Base-by-base conservation (phyloP, 139 green algal genomes). In the Penium margaritaceum region DNA sequence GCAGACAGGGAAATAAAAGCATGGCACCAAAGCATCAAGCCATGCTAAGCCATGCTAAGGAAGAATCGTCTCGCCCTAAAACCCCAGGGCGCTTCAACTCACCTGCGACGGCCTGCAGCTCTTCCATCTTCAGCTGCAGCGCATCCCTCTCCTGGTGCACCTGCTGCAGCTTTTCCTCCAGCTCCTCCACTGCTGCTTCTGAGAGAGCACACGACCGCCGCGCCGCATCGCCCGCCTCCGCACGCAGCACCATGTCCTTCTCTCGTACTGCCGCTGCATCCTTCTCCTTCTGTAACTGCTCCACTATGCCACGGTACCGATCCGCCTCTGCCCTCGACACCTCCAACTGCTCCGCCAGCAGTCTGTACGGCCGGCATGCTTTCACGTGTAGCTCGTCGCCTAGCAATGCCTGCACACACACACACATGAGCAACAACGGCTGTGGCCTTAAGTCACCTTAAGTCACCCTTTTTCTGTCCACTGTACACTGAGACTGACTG, bases 201-300 rank as follows among this genome's bases (percentile, higher is more conserved):
- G 68, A 27, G 36, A 76, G 60, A n/a, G 75, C 57, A n/a, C n/a
- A n/a, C n/a, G n/a, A n/a, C n/a, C n/a, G n/a, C n/a, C n/a, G n/a
- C n/a, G n/a, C n/a, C n/a, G n/a, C n/a, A n/a, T n/a, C n/a, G n/a
- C n/a, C n/a, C n/a, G n/a, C n/a, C 35, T 76, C 68, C 33, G 55
- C 68, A 55, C 75, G 75, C 27, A 74, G 75, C 36, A 46, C 6
- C 54, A 73, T 76, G 57, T 76, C 68, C 68, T 74, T 76, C 14
- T 76, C 68, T 4, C 68, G 54, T 55, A 73, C 3, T 4, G 38
- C 5, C n/a, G 43, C 43, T 12, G 39, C 4, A 76, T 76, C 68
- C 34, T 55, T 74, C 17, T 76, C 68, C 32, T 30, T 17, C 55
- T 76, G 64, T n/a, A 74, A n/a, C 60, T 76, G 68, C 60, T 76